phyloP scores from a whole-genome alignment of 2,329 filamentous ascomycete species.

The Colletotrichum salicis region DNA sequence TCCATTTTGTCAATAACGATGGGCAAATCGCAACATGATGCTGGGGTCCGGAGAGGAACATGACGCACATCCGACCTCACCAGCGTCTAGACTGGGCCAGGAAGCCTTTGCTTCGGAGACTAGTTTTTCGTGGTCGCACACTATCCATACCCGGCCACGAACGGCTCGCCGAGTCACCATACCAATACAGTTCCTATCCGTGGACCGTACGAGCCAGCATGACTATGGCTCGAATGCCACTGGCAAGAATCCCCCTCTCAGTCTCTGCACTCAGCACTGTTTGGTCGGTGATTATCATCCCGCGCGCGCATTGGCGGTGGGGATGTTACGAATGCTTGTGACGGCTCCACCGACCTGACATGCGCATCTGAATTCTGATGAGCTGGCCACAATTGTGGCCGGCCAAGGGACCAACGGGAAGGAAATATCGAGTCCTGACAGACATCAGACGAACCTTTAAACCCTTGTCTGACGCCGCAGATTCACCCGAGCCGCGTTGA shows the following conservation, averaged over 20 bases:
- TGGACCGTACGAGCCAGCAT: neutral
- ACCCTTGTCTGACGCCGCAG: slow-evolving; percentile 11
- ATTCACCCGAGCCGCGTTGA: slow-evolving; percentile 20
- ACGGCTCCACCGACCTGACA: slow-evolving; percentile 34
- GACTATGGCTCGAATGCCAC: slow-evolving; percentile 3
- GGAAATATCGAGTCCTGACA: slow-evolving; percentile 8
- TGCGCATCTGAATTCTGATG: slow-evolving; percentile 30
- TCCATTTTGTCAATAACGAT: neutral
- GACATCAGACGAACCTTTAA: slow-evolving; percentile 32
- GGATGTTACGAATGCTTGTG: slow-evolving; percentile 31
- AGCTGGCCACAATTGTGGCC: slow-evolving; percentile 14
- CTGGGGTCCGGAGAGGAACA: slow-evolving; percentile 2
- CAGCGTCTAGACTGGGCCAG: slow-evolving; percentile 12
- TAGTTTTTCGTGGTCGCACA: neutral
- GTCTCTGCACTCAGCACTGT: neutral
- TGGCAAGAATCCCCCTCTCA: neutral
- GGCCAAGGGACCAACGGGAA: slow-evolving; percentile 15
- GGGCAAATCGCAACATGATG: neutral
- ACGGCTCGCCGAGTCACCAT: too few relatives aligned
- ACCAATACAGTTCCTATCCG: neutral
- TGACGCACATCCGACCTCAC: slow-evolving; percentile 30
- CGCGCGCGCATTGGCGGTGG: slow-evolving; percentile 31
- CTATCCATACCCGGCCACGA: too few relatives aligned
- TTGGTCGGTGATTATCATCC: slow-evolving; percentile 33
- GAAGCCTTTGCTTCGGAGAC: neutral